phyloP scores from a whole-genome alignment of 495 filamentous ascomycete species.

The Echria macrotheca region DNA sequence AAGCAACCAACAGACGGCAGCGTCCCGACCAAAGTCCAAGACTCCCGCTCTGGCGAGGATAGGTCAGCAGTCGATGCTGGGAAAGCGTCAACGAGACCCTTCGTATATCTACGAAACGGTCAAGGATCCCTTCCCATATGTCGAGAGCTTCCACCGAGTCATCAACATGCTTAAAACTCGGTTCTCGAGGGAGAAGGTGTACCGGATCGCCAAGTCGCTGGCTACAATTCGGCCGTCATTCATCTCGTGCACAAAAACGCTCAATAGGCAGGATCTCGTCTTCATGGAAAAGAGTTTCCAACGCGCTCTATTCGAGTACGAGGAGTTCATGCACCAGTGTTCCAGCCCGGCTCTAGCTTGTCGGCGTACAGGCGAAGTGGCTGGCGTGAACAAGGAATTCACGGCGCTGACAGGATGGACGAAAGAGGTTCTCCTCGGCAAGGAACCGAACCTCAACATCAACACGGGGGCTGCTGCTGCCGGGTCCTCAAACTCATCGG shows the following conservation, averaged over 20 bases:
- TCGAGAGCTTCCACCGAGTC: constrained; percentile 81
- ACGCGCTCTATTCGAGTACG: constrained; percentile 83
- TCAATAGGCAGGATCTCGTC: constrained; percentile 81
- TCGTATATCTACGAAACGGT: constrained; percentile 84
- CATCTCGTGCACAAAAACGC: constrained; percentile 75
- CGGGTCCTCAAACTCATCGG: constrained; percentile 26
- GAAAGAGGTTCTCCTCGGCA: constrained; percentile 82
- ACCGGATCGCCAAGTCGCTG: constrained; percentile 79
- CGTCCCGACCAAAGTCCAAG: constrained; percentile 34
- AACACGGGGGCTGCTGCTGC: constrained; percentile 51
- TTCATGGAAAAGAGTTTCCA: constrained; percentile 98
- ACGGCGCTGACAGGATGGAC: constrained; percentile 90
- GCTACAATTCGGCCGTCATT: constrained; percentile 88
- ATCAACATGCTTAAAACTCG: constrained; percentile 74
- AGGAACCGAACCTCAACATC: constrained; percentile 81
- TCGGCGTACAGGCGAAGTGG: constrained; percentile 86
- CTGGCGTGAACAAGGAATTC: constrained; percentile 90
- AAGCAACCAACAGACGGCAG: constrained; percentile 21
- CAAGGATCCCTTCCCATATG: constrained; percentile 85
- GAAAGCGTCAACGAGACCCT: constrained; percentile 58
- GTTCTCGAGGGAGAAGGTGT: constrained; percentile 60
- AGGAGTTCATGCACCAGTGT: constrained; percentile 81
- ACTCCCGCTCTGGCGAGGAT: constrained; percentile 35
- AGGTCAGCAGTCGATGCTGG: constrained; percentile 45
- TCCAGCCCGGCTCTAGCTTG: constrained; percentile 90